Evolutionary conservation across 1,284 basidiomycete genomes (phyloP), one percentile per base, ranked within the genome.

Genomic region (Amylostereum areolatum): DNA sequence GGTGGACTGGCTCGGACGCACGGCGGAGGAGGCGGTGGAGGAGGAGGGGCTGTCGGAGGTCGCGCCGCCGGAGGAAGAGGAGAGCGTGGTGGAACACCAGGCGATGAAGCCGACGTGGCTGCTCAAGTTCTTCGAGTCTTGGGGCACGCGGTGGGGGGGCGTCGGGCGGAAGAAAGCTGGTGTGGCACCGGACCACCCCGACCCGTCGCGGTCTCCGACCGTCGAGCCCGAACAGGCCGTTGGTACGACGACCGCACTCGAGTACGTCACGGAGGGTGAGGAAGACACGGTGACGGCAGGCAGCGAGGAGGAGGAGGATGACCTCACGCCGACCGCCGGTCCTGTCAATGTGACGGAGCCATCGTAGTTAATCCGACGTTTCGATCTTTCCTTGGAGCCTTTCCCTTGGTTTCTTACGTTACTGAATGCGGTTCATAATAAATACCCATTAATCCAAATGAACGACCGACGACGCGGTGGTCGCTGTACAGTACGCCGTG

Each of bases 1-100:
- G 1, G 85, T 89, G 44, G 86, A 89, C 62, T 63, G 68, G 34
- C 60, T 78, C 39, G 86, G 87, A 10, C 68, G 85, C 43, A 89
- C 84, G 49, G 85, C 86, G 67, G 80, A 77, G 52, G 86, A 89
- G 64, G 85, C 73, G 25, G 83, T 83, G 57, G 86, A 89, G 55
- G 87, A 89, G 62, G 66, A 65, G 37, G 67, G 59, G 45, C 63
- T 78, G 4, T 77, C 75, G 33, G 68, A 63, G 25, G 57, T 64
- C 46, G 64, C 61, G 40, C 57, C 63, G 10, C 65, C 62, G 6
- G 65, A 68, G 36, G 77, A 77, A 28, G 78, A 77, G 39, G 80
- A 81, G 54, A 74, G 74, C 11, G 74, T 80, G 43, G 18, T 18
- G 18, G 71, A 76, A 59, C 73, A 81, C 58, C 74, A 76, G 51